Percentiles rank a stretch among this genome's conserved stretches.
Conservation (phyloP, 257 asterid species). For the Datura wrightii region DNA sequence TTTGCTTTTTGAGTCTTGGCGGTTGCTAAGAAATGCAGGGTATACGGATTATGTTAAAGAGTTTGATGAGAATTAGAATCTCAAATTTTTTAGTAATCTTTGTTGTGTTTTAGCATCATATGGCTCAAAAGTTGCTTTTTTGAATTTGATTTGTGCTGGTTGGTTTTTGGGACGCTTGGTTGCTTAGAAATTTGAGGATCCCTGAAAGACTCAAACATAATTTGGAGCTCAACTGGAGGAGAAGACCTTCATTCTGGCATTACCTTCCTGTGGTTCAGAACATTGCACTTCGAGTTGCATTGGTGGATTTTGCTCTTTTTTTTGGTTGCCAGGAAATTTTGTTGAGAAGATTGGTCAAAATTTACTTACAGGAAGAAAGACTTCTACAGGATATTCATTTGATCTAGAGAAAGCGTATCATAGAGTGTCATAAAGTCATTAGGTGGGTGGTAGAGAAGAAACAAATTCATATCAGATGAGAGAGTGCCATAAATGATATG, state of each 20-base stretch:
- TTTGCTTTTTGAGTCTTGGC: not conserved
- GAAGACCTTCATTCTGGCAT: not conserved
- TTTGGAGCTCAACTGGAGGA: conserved; percentile 12
- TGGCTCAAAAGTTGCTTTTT: not conserved
- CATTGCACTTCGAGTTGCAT: conserved; percentile 3
- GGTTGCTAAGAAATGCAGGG: not conserved
- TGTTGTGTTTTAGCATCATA: conserved; percentile 23
- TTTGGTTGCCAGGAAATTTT: not conserved
- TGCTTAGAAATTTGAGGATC: not conserved
- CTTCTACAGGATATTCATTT: conserved; percentile 15
- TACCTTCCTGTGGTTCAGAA: not conserved
- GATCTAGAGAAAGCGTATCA: not conserved
- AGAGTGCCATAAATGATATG: not conserved
- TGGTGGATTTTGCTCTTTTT: not conserved
- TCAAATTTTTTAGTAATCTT: not conserved
- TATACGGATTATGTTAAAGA: not conserved
- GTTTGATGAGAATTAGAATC: not conserved
- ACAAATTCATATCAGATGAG: not conserved
- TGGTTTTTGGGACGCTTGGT: not conserved
- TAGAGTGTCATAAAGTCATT: conserved; percentile 5
- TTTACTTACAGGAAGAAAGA: not conserved
- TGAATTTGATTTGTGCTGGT: not conserved
- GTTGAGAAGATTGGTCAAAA: conserved; percentile 16
- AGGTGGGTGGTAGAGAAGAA: conserved; percentile 18
- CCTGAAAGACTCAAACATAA: not conserved